phyloP scores from a whole-genome alignment of 805 yeast genomes.

The Candida pseudoglaebosa region DNA sequence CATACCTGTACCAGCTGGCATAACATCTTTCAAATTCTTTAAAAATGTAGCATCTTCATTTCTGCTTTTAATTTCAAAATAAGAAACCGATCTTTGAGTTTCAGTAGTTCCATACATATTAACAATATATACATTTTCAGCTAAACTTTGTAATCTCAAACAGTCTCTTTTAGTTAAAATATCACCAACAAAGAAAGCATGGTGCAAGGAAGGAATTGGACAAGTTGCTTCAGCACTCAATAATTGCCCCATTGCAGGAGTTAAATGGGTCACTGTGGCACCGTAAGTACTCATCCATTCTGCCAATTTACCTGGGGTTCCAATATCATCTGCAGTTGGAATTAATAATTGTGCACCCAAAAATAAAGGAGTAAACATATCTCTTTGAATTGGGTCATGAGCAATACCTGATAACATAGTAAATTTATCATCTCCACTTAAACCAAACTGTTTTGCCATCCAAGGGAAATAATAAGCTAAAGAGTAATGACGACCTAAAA shows the following conservation, averaged over 20 bases:
- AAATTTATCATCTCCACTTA: slow-evolving; percentile 77
- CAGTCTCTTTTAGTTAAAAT: slow-evolving; percentile 97
- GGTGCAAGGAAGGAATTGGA: slow-evolving; percentile 80
- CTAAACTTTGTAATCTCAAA: slow-evolving; percentile 84
- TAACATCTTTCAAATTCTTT: slow-evolving; percentile 83
- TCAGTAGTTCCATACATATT: slow-evolving; percentile 99
- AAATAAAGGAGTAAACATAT: slow-evolving; percentile 96
- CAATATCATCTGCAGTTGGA: slow-evolving; percentile 96
- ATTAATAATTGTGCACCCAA: slow-evolving; percentile 90
- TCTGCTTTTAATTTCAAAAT: slow-evolving; percentile 79
- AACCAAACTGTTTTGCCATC: slow-evolving; percentile 87
- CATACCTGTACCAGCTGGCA: slow-evolving; percentile 99
- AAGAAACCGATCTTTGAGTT: slow-evolving; percentile 97
- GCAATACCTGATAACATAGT: slow-evolving; percentile 99
- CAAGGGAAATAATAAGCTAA: slow-evolving; percentile 97
- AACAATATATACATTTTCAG: slow-evolving; percentile 83
- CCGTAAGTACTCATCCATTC: slow-evolving; percentile 93
- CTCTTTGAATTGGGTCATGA: slow-evolving; percentile 99
- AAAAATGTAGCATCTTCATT: slow-evolving; percentile 66
- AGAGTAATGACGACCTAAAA: slow-evolving; percentile 94
- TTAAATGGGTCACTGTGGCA: slow-evolving; percentile 94
- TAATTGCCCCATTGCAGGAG: slow-evolving; percentile 99
- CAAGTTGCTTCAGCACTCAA: slow-evolving; percentile 93
- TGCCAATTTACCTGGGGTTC: slow-evolving; percentile 96
- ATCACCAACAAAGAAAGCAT: slow-evolving; percentile 98